A percentile compares a stretch with the other conserved stretches of the same genome.
Conservation (phyloP, 2,329 filamentous ascomycete genomes). For the Sporothrix schenckii region DNA sequence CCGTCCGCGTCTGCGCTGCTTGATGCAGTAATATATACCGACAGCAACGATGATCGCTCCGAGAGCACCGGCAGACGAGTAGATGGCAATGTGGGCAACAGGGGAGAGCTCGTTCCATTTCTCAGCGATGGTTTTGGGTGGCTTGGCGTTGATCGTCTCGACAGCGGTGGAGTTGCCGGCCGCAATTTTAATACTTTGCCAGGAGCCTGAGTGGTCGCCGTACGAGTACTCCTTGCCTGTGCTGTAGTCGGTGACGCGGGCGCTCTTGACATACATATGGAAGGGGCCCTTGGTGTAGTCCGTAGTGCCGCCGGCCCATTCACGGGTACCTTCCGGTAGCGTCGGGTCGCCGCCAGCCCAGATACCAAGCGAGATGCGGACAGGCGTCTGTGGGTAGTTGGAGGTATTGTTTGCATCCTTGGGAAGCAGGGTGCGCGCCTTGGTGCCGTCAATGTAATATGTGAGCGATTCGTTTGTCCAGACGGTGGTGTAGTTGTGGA, state of each 20-base stretch:
- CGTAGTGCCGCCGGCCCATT: conserved; percentile 62
- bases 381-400: conserved; percentile 76
- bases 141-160: conserved; percentile 48
- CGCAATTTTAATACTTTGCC: conserved; percentile 34
- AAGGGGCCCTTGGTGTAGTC: conserved; percentile 61
- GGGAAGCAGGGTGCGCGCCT: conserved; percentile 65
- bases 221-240: conserved; percentile 40
- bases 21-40: conserved; percentile 57
- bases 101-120: conserved; percentile 59
- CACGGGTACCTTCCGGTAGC: conserved; percentile 54
- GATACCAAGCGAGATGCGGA: conserved; percentile 69
- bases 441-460: conserved; percentile 70
- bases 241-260: conserved; percentile 44
- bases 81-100: conserved; percentile 57
- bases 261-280: conserved; percentile 64
- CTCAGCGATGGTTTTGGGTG: conserved; percentile 51
- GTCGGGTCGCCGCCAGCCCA: conserved; percentile 65
- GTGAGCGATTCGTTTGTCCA: conserved; percentile 70
- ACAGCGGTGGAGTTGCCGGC: conserved; percentile 61
- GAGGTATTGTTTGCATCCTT: conserved; percentile 63
- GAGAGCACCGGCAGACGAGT: conserved; percentile 52
- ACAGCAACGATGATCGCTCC: conserved; percentile 49
- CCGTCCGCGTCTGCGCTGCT: conserved; percentile 57
- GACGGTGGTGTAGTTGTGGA: conserved; percentile 74
- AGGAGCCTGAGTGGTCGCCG: conserved; percentile 33